A percentile compares a stretch with the other conserved stretches of the same genome.
Conservation (phyloP, 2,329 filamentous ascomycete genomes). For the Onygenales sp. region DNA sequence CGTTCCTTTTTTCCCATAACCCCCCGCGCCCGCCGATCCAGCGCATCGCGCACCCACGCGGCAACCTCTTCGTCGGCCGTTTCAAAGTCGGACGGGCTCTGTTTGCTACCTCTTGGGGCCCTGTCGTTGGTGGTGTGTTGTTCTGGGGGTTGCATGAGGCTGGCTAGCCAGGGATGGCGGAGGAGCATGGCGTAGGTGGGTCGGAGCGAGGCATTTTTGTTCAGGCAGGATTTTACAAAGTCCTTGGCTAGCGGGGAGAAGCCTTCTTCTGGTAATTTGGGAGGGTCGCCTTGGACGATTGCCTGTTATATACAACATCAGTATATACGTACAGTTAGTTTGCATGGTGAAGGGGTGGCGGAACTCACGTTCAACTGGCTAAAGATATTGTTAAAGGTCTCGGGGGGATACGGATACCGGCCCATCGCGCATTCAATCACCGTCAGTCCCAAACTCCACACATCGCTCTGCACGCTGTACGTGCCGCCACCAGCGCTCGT, state of each 20-base stretch:
- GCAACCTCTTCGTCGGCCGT: constrained; percentile 74
- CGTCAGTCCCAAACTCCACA: constrained; percentile 90
- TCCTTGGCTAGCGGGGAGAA: constrained; percentile 74
- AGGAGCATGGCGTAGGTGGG: constrained; percentile 89
- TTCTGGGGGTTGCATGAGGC: constrained; percentile 61
- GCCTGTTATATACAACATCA: constrained; percentile 48
- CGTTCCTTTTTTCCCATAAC: constrained; percentile 48
- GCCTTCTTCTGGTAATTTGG: constrained; percentile 66
- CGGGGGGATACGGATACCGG: constrained; percentile 89
- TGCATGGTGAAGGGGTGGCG: constrained; percentile 6
- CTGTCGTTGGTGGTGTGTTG: constrained; percentile 27
- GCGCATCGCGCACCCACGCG: constrained; percentile 66
- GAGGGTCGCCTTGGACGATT: constrained; percentile 95
- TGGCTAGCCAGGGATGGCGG: constrained; percentile 77
- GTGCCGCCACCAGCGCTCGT: constrained; percentile 68
- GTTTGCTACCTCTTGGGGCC: constrained; percentile 18
- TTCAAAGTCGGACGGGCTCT: constrained; percentile 24
- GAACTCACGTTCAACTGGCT: constrained; percentile 83
- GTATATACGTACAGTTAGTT: constrained; percentile 3
- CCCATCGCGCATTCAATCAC: constrained; percentile 95
- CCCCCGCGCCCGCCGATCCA: constrained; percentile 57
- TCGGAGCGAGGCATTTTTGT: constrained; percentile 85
- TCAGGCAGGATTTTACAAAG: constrained; percentile 81
- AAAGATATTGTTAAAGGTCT: constrained; percentile 97
- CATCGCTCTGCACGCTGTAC: constrained; percentile 95